Evolutionary conservation across 768 basidiomycete species (phyloP).

Genomic region (Rhodotorula toruloides): DNA sequence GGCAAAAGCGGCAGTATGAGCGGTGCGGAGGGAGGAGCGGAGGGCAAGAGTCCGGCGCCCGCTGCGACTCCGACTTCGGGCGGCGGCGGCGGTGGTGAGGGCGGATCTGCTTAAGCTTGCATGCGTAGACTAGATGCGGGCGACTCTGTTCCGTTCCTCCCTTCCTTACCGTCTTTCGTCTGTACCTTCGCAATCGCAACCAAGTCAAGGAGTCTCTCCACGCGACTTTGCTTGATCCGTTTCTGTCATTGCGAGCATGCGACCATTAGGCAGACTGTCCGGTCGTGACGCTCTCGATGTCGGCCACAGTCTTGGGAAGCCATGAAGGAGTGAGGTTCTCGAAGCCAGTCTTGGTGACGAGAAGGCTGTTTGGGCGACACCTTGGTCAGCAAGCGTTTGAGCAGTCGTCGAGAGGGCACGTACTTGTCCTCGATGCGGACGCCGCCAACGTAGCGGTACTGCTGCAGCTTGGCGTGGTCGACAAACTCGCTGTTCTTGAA

Average conservation of each 20-base stretch:
- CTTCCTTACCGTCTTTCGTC: neutral
- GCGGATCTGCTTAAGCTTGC: neutral
- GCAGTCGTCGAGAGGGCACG: neutral
- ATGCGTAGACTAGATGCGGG: neutral
- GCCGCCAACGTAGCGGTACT: constrained; percentile 78
- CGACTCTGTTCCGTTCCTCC: neutral
- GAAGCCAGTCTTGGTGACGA: constrained; percentile 66
- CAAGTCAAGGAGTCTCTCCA: too few relatives aligned
- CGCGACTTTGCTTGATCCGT: too few relatives aligned
- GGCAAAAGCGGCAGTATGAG: neutral
- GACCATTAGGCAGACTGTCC: neutral
- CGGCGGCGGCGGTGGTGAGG: neutral
- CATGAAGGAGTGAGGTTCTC: constrained; percentile 81
- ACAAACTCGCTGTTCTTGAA: constrained; percentile 63
- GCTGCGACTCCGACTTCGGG: neutral
- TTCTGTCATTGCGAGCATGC: too few relatives aligned
- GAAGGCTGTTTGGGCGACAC: constrained; percentile 50
- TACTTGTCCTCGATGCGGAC: constrained; percentile 83
- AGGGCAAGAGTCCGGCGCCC: neutral
- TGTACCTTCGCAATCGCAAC: neutral
- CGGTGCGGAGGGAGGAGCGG: neutral
- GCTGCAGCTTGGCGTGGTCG: constrained; percentile 61
- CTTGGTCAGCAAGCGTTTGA: neutral
- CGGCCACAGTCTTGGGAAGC: constrained; percentile 62
- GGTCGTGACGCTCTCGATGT: constrained; percentile 63